Base-by-base conservation (phyloP, 1,284 basidiomycete species). In the Earliella scabrosa region DNA sequence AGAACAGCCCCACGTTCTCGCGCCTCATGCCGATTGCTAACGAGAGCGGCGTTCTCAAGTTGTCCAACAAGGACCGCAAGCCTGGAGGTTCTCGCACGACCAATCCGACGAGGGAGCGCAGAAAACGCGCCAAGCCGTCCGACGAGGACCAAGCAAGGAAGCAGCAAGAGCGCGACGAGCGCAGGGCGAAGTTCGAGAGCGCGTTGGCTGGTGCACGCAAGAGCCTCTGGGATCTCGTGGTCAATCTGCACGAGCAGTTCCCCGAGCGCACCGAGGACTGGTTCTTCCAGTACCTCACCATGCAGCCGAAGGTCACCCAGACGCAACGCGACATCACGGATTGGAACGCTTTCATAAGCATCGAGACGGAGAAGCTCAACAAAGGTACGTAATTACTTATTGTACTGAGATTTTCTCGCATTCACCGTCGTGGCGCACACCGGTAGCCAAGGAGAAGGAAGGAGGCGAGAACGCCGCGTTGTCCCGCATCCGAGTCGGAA, bases 311-410 rank as follows among this genome's bases (percentile, higher is more conserved):
- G 3, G 8, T 9, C 14, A 38, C n/a, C 4, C 3, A 18, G 14
- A n/a, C 11, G 16, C n/a, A 9, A 18, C 4, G 8, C 16, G 34
- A 21, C n/a, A 23, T 53, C 23, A 45, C 31, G 35, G 21, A 32
- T 7, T 52, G 44, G 43, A 45, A 52, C 31, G 44, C 32, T n/a
- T 52, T 52, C 41, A 29, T 39, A n/a, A 52, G 45, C 31, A 24
- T 26, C 34, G 51, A 46, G 35, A 6, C 26, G 14, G 24, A n/a
- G 3, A 3, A 14, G n/a, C n/a, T n/a, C n/a, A n/a, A n/a, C n/a
- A n/a, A n/a, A n/a, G n/a, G n/a, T n/a, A n/a, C n/a, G n/a, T n/a
- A n/a, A n/a, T n/a, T n/a, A n/a, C n/a, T n/a, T n/a, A n/a, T n/a
- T n/a, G n/a, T n/a, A n/a, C n/a, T n/a, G n/a, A n/a, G n/a, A n/a